These are phyloP conservation scores for Zelopaecilomyces penicillatus DNA, from an alignment of 2,329 filamentous ascomycete species.

Conservation along the genomic window DNA sequence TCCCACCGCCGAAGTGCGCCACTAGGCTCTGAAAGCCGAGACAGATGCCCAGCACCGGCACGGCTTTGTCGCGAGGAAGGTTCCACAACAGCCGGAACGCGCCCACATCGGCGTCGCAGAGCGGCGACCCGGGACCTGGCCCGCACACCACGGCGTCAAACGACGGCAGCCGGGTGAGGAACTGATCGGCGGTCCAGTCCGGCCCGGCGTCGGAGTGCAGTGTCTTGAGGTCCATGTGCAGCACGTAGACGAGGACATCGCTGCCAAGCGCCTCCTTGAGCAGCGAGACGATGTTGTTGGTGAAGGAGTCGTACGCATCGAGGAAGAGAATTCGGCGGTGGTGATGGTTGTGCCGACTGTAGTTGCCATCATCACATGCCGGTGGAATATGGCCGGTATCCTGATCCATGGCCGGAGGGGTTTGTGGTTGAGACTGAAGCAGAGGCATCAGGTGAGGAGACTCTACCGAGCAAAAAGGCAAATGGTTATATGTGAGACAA, in stretches of 20 bases:
- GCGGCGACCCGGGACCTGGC: constrained; percentile 79
- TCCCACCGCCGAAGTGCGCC: constrained; percentile 55
- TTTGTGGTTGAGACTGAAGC: constrained; percentile 2
- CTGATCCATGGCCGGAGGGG: not conserved
- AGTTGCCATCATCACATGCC: not conserved
- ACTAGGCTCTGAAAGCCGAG: constrained; percentile 81
- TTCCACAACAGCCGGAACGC: constrained; percentile 71
- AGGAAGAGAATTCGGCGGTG: constrained; percentile 65
- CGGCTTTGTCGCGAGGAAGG: constrained; percentile 44
- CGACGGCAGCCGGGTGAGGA: constrained; percentile 32
- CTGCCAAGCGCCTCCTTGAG: constrained; percentile 61
- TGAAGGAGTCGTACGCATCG: constrained; percentile 95
- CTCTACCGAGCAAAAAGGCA: too few relatives aligned
- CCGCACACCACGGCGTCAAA: constrained; percentile 87
- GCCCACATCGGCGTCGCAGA: constrained; percentile 66
- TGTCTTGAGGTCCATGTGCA: constrained; percentile 33
- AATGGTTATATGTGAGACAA: too few relatives aligned
- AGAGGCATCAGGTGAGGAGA: constrained; percentile 3
- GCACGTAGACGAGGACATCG: constrained; percentile 47
- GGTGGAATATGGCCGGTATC: too few relatives aligned
- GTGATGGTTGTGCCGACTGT: not conserved
- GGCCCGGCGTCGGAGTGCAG: constrained; percentile 56
- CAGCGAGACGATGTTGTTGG: constrained; percentile 85
- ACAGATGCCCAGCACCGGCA: constrained; percentile 83
- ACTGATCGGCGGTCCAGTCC: constrained; percentile 38